phyloP scores from a whole-genome alignment of 495 filamentous ascomycete species.

The Penicillium paradoxum region DNA sequence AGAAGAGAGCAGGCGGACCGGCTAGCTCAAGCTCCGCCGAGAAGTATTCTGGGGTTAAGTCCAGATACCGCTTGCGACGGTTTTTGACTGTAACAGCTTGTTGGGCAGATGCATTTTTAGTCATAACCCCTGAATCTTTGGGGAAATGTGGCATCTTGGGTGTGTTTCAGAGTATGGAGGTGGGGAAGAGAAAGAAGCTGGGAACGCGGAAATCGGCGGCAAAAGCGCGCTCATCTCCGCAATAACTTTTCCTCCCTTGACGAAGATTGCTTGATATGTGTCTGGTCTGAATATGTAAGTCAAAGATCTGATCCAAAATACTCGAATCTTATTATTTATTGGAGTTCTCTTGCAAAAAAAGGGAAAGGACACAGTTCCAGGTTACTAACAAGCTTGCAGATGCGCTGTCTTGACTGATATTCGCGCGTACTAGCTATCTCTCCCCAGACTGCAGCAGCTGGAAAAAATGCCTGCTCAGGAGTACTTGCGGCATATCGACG shows the following conservation, averaged over 20 bases:
- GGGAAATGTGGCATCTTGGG: constrained; percentile 40
- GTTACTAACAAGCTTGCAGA: constrained; percentile 13
- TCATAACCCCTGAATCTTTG: constrained; percentile 24
- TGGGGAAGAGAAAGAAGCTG: constrained; percentile 11
- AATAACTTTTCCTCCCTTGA: constrained; percentile 11
- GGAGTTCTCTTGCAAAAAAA: not conserved
- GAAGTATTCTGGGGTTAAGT: constrained; percentile 61
- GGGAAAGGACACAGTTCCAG: constrained; percentile 10
- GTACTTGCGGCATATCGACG: constrained; percentile 26
- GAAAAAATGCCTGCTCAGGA: constrained; percentile 26
- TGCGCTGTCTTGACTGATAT: not conserved
- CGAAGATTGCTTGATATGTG: constrained; percentile 11
- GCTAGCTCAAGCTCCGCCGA: constrained; percentile 58
- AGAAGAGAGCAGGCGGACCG: constrained; percentile 46
- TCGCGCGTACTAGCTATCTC: constrained; percentile 2
- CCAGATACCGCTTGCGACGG: constrained; percentile 60
- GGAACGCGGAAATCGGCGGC: constrained; percentile 33
- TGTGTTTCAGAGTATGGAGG: constrained; percentile 6
- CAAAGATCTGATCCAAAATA: not conserved
- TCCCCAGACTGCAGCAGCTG: constrained; percentile 12
- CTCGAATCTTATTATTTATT: not conserved
- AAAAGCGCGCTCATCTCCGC: constrained; percentile 22
- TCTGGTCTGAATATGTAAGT: constrained; percentile 21
- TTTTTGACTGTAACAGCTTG: constrained; percentile 50
- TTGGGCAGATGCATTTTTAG: constrained; percentile 9